Evolutionary conservation across 768 basidiomycete genomes (phyloP), one percentile per base, ranked within the genome.

Genomic region (Rhizopogon rudus): DNA sequence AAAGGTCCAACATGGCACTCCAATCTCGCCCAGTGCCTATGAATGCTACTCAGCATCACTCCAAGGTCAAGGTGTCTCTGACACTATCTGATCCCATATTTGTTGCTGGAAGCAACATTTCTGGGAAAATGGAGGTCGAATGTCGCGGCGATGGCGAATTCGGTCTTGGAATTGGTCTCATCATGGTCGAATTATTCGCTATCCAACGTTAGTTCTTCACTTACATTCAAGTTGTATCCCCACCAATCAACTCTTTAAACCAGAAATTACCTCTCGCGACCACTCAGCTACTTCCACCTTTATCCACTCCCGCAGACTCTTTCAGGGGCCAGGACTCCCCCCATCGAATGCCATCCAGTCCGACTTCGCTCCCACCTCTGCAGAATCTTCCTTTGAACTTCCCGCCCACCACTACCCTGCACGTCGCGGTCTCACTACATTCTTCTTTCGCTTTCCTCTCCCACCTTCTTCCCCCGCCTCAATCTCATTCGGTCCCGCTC

Each of bases 211-310:
- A 45, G 72, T 35, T 6, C 53, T 10, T 22, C 33, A 35, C 8
- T 16, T 44, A 46, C 46, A 25, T 25, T 25, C 25, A 25, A 25
- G 53, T 45, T 50, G 16, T 42, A 16, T 39, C 13, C 39, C 48
- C 25, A 41, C 22, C 14, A 43, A 53, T 10, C 44, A 52, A 43
- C 42, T 62, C 44, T 8, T 49, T 55, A 16, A 50, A 44, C 2
- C 57, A 93, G 91, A 91, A 65, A 70, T 93, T 10, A 82, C 81
- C 6, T 89, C 88, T 31, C 75, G 87, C 60, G 87, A 90, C 66
- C 87, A 90, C 68, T 85, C 89, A 22, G 91, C 91, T 3, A 88
- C 85, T 0, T 87, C 85, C 28, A 86, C 83, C 0, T 93, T 92
- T 62, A 67, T 91, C 31, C 86, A 88, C 59, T 80, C 76, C 54